phyloP scores from a whole-genome alignment of 2,329 filamentous ascomycete genomes.

The Fusarium oxysporum region DNA sequence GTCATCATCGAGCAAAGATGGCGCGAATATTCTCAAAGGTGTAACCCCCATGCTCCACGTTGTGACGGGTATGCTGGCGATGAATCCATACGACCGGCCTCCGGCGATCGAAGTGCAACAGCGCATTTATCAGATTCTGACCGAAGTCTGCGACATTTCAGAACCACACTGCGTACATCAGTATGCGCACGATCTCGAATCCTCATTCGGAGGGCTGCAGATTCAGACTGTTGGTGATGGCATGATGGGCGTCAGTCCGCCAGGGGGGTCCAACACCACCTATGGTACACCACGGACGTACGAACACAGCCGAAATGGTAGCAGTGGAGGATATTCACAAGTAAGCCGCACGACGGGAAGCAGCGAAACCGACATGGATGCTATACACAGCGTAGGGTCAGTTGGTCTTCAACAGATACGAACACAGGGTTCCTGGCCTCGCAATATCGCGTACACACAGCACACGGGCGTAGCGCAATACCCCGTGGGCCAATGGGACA shows the following conservation, averaged over 20 bases:
- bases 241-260: slow-evolving; percentile 4
- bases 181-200: slow-evolving; percentile 53
- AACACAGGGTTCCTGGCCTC: slow-evolving; percentile 37
- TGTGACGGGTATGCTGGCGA: slow-evolving; percentile 65
- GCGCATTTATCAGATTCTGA: slow-evolving; percentile 64
- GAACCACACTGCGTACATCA: slow-evolving; percentile 68
- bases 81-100: slow-evolving; percentile 64
- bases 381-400: slow-evolving; percentile 37
- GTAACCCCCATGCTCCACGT: slow-evolving; percentile 65
- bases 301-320: slow-evolving; percentile 48
- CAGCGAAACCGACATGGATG: slow-evolving; percentile 45
- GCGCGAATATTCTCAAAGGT: slow-evolving; percentile 62
- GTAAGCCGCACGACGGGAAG: slow-evolving; percentile 49
- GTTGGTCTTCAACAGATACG: slow-evolving; percentile 38
- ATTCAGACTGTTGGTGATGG: slow-evolving; percentile 30
- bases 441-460: slow-evolving; percentile 37
- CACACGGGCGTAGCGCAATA: slow-evolving; percentile 32
- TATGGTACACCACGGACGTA: slow-evolving; percentile 47
- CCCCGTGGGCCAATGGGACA: slow-evolving; percentile 35
- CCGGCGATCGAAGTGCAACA: slow-evolving; percentile 64
- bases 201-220: slow-evolving; percentile 41
- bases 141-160: slow-evolving; percentile 58
- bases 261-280: slow-evolving; percentile 43
- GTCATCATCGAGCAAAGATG: slow-evolving; percentile 50
- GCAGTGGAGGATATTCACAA: slow-evolving; percentile 52